phyloP scores from a whole-genome alignment of 331 rosid species.

The Phaseolus coccineus region DNA sequence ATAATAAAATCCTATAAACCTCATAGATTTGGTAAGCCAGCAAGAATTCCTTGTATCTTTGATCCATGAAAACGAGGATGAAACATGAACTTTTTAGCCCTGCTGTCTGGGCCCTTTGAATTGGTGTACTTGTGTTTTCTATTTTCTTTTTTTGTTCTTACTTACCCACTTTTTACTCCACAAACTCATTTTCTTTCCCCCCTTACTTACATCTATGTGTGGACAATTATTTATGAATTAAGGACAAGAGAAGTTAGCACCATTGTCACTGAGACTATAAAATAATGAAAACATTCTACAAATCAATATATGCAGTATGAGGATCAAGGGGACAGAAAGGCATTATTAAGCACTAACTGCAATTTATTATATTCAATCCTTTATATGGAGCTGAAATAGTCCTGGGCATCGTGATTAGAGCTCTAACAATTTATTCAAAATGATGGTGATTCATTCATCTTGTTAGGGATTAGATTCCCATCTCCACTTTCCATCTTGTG shows the following conservation, averaged over 20 bases:
- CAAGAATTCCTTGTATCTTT: conserved; percentile 22
- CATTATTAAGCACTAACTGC: background rate
- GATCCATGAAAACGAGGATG: conserved; percentile 2
- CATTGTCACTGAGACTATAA: background rate
- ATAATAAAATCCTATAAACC: conserved; percentile 25
- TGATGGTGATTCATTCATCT: no score
- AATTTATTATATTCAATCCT: background rate
- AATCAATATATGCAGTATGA: background rate
- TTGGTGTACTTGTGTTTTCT: background rate
- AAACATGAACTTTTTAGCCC: background rate
- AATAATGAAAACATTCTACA: background rate
- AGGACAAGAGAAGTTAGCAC: background rate
- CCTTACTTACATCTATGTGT: background rate
- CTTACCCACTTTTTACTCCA: conserved; percentile 12
- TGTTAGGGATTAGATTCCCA: no score
- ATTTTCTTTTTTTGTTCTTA: background rate
- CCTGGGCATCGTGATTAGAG: background rate
- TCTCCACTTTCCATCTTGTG: no score
- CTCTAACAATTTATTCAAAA: no score
- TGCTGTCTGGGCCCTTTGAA: conserved; percentile 26
- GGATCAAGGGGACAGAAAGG: conserved; percentile 10
- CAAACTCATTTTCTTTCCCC: background rate
- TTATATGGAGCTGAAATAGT: background rate
- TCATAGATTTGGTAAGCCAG: conserved; percentile 45
- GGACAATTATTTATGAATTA: conserved; percentile 4